Percentiles rank a stretch among this genome's conserved stretches.
Conservation (phyloP, 169 alveolate species). For the Theileria equi region DNA sequence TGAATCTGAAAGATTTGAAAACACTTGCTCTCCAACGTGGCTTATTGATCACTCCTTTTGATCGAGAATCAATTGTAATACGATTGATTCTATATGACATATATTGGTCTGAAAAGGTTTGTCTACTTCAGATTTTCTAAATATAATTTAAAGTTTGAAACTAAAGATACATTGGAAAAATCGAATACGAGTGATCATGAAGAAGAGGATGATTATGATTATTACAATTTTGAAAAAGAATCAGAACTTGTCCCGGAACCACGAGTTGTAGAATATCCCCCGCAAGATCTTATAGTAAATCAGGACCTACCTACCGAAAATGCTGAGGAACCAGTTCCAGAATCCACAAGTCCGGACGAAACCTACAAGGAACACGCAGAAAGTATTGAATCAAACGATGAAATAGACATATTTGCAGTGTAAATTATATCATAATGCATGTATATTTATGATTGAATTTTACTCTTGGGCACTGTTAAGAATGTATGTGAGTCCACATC, state of each 20-base stretch:
- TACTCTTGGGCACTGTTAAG: constrained; percentile 64
- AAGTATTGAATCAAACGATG: background rate
- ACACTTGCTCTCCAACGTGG: constrained; percentile 36
- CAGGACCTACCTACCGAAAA: background rate
- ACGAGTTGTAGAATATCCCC: background rate
- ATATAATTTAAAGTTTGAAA: too few relatives aligned
- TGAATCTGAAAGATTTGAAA: constrained; percentile 39
- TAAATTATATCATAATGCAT: too few relatives aligned
- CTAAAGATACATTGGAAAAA: background rate
- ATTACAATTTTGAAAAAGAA: background rate
- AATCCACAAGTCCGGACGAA: background rate
- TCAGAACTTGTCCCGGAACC: background rate
- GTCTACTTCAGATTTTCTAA: background rate
- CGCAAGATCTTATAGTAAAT: background rate
- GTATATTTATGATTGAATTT: background rate
- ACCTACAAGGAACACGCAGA: background rate
- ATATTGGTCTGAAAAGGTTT: constrained; percentile 17
- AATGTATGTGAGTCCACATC: constrained; percentile 91
- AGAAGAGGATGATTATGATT: constrained; percentile 6
- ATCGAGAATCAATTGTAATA: constrained; percentile 18
- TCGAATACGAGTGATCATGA: background rate
- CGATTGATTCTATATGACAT: constrained; percentile 33
- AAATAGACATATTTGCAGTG: constrained; percentile 53
- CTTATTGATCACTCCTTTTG: constrained; percentile 3
- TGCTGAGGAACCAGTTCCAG: too few relatives aligned